A percentile compares a stretch with the other conserved stretches of the same genome.
Evolutionary conservation across 2,329 filamentous ascomycete species (phyloP).

Genomic region (Beauveria asiatica): DNA sequence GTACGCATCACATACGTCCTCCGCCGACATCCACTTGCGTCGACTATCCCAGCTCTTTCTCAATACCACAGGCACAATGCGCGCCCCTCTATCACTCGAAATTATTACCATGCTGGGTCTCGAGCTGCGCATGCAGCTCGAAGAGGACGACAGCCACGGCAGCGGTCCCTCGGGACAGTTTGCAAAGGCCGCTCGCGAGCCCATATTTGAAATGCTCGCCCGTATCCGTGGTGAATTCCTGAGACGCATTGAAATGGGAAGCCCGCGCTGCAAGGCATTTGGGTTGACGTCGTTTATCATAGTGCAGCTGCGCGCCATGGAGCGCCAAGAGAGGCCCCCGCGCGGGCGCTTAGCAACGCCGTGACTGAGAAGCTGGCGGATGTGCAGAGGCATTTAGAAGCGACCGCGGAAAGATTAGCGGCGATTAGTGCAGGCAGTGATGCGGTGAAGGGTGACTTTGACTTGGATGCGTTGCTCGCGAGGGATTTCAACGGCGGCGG

Average conservation of each 20-base stretch:
- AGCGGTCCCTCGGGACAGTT: background rate
- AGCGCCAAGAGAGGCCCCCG: background rate
- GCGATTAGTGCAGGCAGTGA: background rate
- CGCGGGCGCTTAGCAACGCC: background rate
- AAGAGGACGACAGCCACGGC: background rate
- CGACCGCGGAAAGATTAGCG: background rate
- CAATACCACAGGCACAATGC: background rate
- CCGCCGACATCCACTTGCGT: background rate
- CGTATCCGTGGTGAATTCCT: background rate
- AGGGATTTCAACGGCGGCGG: background rate
- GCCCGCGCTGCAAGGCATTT: conserved; percentile 1
- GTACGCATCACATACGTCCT: background rate
- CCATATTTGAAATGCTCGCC: background rate
- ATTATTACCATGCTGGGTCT: conserved; percentile 6
- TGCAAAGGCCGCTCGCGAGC: background rate
- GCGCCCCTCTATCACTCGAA: background rate
- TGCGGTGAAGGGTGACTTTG: background rate
- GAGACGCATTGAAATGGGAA: background rate
- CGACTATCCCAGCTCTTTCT: background rate
- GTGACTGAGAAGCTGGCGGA: background rate
- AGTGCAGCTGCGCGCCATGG: background rate
- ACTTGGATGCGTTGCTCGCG: background rate
- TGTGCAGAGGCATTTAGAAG: background rate
- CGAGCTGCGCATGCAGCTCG: background rate
- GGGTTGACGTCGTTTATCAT: background rate